These are phyloP conservation scores for Lodderomyces margitis DNA, from an alignment of 1,139 yeast genomes.

Conservation along the genomic window DNA sequence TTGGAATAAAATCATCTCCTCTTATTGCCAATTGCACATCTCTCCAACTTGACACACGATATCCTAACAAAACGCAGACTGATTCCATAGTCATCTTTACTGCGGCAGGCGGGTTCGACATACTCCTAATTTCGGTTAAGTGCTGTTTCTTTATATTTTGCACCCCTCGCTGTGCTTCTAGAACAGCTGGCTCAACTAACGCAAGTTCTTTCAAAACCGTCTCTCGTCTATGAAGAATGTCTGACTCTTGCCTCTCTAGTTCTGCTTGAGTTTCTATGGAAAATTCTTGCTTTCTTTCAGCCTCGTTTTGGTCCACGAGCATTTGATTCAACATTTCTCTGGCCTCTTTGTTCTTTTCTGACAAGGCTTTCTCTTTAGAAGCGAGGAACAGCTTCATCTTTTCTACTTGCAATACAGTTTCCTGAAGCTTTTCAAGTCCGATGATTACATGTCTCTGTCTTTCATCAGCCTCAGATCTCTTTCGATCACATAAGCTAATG, in stretches of 20 bases:
- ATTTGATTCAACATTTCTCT: slow-evolving; percentile 67
- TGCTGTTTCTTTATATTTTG: slow-evolving; percentile 91
- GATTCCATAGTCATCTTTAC: slow-evolving; percentile 86
- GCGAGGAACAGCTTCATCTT: slow-evolving; percentile 56
- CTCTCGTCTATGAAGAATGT: slow-evolving; percentile 54
- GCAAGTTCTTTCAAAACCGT: slow-evolving; percentile 64
- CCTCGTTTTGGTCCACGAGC: slow-evolving; percentile 88
- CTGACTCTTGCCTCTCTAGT: slow-evolving; percentile 63
- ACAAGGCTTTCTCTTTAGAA: slow-evolving; percentile 49
- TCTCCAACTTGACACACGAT: slow-evolving; percentile 68
- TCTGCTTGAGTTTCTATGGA: slow-evolving; percentile 75
- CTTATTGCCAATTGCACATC: slow-evolving; percentile 82
- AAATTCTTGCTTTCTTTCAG: slow-evolving; percentile 86
- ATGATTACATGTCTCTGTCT: slow-evolving; percentile 68
- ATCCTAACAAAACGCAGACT: slow-evolving; percentile 79
- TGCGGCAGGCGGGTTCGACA: slow-evolving; percentile 88
- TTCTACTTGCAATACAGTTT: slow-evolving; percentile 73
- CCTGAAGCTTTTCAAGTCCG: slow-evolving; percentile 76
- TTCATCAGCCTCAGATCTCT: slow-evolving; percentile 54
- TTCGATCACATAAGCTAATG: slow-evolving; percentile 36
- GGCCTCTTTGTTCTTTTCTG: slow-evolving; percentile 65
- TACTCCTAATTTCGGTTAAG: slow-evolving; percentile 81
- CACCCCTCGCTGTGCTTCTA: slow-evolving; percentile 84
- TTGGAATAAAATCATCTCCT: slow-evolving; percentile 83
- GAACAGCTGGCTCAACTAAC: slow-evolving; percentile 78